These are phyloP conservation scores for Dactylellina haptotyla DNA, from an alignment of 2,329 filamentous ascomycete genomes.

Conservation along the genomic window DNA sequence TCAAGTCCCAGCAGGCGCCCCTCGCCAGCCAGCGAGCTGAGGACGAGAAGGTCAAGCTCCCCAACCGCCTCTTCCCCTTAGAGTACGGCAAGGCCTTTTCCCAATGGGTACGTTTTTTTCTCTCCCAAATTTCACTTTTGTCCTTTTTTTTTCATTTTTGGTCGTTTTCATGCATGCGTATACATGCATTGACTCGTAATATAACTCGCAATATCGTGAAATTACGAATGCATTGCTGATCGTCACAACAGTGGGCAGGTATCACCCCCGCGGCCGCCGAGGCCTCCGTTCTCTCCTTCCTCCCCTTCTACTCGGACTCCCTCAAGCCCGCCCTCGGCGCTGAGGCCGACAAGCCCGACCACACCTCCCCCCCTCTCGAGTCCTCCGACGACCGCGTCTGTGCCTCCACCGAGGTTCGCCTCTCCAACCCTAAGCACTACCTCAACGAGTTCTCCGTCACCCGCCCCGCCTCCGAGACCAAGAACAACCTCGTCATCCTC, in stretches of 20 bases:
- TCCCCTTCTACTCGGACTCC: conserved; percentile 71
- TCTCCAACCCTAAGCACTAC: conserved; percentile 85
- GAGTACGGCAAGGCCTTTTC: conserved; percentile 90
- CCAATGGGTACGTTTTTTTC: conserved; percentile 78
- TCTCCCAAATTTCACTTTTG: conserved; percentile 54
- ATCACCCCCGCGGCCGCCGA: conserved; percentile 85
- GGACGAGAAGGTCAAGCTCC: conserved; percentile 56
- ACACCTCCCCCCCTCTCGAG: conserved; percentile 73
- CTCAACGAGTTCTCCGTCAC: conserved; percentile 95
- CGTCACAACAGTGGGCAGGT: conserved; percentile 77
- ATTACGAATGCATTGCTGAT: not conserved
- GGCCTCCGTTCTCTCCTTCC: conserved; percentile 83
- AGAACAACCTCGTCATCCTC: conserved; percentile 81
- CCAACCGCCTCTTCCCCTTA: conserved; percentile 74
- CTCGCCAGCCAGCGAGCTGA: conserved; percentile 61
- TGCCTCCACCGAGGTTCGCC: conserved; percentile 82
- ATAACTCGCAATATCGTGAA: too few species aligned
- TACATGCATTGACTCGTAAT: not conserved
- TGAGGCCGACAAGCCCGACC: conserved; percentile 39
- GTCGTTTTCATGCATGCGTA: not conserved
- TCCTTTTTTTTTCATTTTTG: not conserved
- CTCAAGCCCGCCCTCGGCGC: conserved; percentile 53
- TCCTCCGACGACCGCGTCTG: conserved; percentile 77
- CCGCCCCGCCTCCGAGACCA: conserved; percentile 65
- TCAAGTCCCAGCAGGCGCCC: conserved; percentile 20